Percentiles rank a stretch among this genome's conserved stretches.
These are phyloP conservation scores for Allodekkera sacchari DNA, from an alignment of 805 yeast species.

Conservation along the genomic window DNA sequence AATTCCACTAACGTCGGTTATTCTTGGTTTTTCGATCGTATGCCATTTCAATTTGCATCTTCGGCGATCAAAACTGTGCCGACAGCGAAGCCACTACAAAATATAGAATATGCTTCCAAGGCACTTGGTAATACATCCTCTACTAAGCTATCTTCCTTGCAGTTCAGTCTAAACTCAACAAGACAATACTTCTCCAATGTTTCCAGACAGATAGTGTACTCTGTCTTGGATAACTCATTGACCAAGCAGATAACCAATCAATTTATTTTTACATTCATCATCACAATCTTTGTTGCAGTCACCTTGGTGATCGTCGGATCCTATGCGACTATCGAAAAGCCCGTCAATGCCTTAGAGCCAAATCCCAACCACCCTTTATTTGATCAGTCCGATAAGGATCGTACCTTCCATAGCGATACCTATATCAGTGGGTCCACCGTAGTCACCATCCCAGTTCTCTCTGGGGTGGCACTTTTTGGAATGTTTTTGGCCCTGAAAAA, in stretches of 20 bases:
- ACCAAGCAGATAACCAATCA: constrained; percentile 9
- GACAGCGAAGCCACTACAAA: too few species aligned
- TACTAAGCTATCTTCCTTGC: too few species aligned
- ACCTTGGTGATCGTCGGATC: constrained; percentile 27
- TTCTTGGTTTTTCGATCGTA: too few species aligned
- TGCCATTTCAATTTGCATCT: too few species aligned
- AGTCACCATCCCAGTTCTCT: constrained; percentile 34
- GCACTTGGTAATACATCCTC: too few species aligned
- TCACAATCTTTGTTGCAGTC: constrained; percentile 16
- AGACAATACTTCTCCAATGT: too few species aligned
- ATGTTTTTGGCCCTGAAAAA: constrained; percentile 30
- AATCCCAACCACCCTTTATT: constrained; percentile 29
- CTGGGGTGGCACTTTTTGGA: constrained; percentile 30
- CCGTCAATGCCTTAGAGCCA: constrained; percentile 25
- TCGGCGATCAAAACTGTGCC: too few species aligned
- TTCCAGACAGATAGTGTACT: constrained; percentile 14
- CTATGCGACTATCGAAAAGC: constrained; percentile 25
- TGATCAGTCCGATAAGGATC: constrained; percentile 33
- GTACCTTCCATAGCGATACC: constrained; percentile 8
- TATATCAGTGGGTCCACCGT: constrained; percentile 23
- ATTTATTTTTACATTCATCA: constrained; percentile 10
- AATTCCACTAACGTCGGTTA: too few species aligned
- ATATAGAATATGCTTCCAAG: too few species aligned
- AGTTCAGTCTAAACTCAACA: too few species aligned
- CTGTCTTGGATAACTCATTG: constrained; percentile 13